phyloP scores from a whole-genome alignment of 2,329 filamentous ascomycete species.

The Colletotrichum sp. region DNA sequence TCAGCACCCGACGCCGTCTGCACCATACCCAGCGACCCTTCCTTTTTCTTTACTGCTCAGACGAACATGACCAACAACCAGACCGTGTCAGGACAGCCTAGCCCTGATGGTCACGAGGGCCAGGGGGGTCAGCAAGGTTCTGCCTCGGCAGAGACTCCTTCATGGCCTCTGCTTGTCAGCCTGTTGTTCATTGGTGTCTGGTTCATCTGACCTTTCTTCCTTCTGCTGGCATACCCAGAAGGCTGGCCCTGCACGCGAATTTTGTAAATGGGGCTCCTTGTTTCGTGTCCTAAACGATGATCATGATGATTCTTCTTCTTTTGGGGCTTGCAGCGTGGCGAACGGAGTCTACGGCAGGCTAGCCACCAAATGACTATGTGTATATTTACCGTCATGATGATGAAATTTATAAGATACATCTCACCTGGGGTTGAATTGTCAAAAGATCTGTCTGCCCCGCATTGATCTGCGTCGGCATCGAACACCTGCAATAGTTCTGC shows the following conservation, averaged over 20 bases:
- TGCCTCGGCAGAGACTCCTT: not conserved
- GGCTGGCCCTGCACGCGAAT: not conserved
- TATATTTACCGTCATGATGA: not conserved
- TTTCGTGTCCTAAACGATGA: not conserved
- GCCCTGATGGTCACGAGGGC: not conserved
- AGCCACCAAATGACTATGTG: not conserved
- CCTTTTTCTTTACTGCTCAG: constrained; percentile 55
- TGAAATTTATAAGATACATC: not conserved
- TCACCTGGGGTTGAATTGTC: not conserved
- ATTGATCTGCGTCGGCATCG: not conserved
- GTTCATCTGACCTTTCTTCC: not conserved
- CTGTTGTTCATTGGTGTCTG: not conserved
- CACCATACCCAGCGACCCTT: constrained; percentile 51
- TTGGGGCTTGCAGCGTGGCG: not conserved
- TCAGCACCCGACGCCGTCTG: constrained; percentile 47
- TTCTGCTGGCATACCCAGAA: not conserved
- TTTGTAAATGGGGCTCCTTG: not conserved
- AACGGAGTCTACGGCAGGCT: not conserved
- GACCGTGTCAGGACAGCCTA: constrained; percentile 35
- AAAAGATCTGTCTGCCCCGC: not conserved
- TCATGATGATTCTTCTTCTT: not conserved
- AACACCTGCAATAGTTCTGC: not conserved
- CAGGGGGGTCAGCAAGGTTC: not conserved
- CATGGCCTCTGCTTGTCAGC: not conserved
- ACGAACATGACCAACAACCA: constrained; percentile 54